These are phyloP conservation scores for Capsicum chinense DNA, from an alignment of 257 asterid species.

Conservation along the genomic window DNA sequence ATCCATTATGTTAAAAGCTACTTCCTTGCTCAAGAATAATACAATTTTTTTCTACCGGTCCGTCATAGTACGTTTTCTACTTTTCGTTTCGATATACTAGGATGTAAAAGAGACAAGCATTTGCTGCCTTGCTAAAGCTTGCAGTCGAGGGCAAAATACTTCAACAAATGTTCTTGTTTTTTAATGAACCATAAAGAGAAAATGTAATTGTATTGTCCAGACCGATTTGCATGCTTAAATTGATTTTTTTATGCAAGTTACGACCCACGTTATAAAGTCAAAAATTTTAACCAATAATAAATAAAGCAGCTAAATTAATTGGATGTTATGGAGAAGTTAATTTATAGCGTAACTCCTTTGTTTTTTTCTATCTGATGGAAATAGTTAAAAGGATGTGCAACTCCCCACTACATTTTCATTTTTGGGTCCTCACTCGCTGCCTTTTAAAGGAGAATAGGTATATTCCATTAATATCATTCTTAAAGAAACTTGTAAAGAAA, in stretches of 20 bases:
- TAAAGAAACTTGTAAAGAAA: background rate
- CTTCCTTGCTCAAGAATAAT: background rate
- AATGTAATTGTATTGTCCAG: background rate
- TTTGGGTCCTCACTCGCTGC: background rate
- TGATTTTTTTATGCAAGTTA: background rate
- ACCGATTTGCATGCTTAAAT: background rate
- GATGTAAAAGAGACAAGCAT: background rate
- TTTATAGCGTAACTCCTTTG: background rate
- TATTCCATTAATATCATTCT: too few species aligned
- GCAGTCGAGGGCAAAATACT: background rate
- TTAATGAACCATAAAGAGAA: too few species aligned
- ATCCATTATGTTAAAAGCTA: background rate
- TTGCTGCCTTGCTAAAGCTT: background rate
- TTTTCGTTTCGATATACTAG: background rate
- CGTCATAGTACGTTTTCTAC: background rate
- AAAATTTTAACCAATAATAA: too few species aligned
- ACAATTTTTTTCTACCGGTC: background rate
- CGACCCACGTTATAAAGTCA: too few species aligned
- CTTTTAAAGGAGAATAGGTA: background rate
- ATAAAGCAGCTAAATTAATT: too few species aligned
- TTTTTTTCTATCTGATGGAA: background rate
- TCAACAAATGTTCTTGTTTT: background rate
- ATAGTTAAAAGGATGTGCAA: background rate
- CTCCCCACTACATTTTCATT: background rate
- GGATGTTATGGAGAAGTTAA: background rate